Evolutionary conservation across 2,329 filamentous ascomycete species (phyloP).

Genomic region (Scedosporium dehoogii): DNA sequence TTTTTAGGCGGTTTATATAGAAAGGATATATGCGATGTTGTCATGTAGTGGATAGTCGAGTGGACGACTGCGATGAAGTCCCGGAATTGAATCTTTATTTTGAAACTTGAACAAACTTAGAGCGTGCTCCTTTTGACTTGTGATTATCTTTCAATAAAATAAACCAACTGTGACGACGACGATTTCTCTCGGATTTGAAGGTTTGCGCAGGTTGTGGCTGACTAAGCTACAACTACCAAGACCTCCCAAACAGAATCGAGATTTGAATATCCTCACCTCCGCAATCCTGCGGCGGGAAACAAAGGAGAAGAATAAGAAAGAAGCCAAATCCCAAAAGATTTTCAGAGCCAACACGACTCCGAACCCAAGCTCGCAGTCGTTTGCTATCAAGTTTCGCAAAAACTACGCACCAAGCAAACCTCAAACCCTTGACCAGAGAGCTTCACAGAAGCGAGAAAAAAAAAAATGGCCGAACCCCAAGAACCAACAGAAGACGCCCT

Average conservation of each 20-base stretch:
- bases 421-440: neutral
- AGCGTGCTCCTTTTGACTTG: neutral
- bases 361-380: neutral
- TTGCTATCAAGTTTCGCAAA: too few relatives aligned
- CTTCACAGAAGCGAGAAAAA: neutral
- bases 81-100: neutral
- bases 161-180: too few relatives aligned
- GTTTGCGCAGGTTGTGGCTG: neutral
- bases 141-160: too few relatives aligned
- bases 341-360: too few relatives aligned
- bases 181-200: neutral
- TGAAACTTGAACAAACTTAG: neutral
- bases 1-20: neutral
- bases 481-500: conserved; percentile 44
- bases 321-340: neutral
- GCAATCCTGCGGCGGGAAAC: neutral
- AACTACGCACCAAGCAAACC: too few relatives aligned
- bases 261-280: neutral
- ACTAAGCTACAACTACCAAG: neutral
- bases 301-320: neutral
- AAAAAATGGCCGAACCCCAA: neutral
- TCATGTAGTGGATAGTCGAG: neutral
- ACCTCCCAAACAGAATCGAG: neutral
- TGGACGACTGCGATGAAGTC: neutral
- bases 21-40: neutral